These are phyloP conservation scores for Pichia nakasei DNA, from an alignment of 805 yeast genomes.

Conservation along the genomic window DNA sequence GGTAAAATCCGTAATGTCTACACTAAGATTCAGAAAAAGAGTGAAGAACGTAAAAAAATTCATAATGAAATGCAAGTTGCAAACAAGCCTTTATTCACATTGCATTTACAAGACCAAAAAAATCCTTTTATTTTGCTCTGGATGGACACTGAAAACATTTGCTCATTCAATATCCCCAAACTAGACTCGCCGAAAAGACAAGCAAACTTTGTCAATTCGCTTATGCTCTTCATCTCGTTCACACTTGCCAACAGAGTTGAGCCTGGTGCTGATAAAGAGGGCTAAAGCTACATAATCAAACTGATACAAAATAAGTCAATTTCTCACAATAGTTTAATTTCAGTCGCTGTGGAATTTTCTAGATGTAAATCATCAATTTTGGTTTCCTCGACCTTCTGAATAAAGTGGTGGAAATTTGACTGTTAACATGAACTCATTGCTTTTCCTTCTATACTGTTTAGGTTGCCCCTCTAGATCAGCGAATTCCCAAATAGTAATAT, in stretches of 20 bases:
- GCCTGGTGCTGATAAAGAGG: neutral
- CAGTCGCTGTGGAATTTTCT: neutral
- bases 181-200: neutral
- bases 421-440: too few species aligned
- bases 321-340: neutral
- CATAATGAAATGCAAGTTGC: neutral
- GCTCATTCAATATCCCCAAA: constrained; percentile 9
- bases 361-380: neutral
- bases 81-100: constrained; percentile 3
- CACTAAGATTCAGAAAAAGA: neutral
- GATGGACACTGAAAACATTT: constrained; percentile 13
- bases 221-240: constrained; percentile 8
- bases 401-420: too few species aligned
- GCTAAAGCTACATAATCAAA: too few species aligned
- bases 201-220: constrained; percentile 8
- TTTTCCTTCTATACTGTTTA: too few species aligned
- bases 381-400: neutral
- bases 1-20: neutral
- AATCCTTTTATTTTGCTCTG: constrained; percentile 12
- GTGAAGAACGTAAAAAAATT: neutral
- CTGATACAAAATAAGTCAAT: too few species aligned
- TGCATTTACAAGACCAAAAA: constrained; percentile 11
- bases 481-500: too few species aligned
- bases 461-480: too few species aligned
- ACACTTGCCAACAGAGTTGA: neutral